Base-by-base conservation (phyloP, 768 basidiomycete species). In the Lanmaoa pseudosensibilis region DNA sequence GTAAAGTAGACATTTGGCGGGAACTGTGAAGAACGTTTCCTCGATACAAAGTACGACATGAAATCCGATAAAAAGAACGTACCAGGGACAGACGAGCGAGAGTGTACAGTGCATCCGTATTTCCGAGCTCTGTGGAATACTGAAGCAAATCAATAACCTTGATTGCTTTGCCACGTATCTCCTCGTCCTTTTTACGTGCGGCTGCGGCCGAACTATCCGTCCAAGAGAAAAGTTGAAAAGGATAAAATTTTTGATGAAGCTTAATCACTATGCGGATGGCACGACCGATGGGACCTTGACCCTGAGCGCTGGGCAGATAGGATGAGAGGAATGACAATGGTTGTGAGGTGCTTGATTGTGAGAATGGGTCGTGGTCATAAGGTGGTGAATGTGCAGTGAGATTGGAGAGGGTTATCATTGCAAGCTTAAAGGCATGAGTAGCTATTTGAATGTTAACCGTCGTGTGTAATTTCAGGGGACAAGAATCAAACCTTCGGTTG, bases 111-210 rank as follows among this genome's bases (percentile, higher is more conserved):
- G 92, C 91, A 54, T 94, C 88, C 53, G 70, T 70, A 65, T 90
- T 81, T 13, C 92, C 94, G 46, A 92, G 73, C 52, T 92, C 90
- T 8, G 85, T 84, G 1, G 92, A 90, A 72, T 92, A 88, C 56
- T 91, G 83, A 32, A 94, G 73, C 12, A 94, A 69, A 65, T 92
- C 90, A 15, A 93, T 66, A 33, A 91, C 89, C 68, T 93, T 93
- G 67, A 91, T 84, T 10, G 89, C 87, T 65, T 88, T 89, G 3
- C 82, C 78, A 19, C 75, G 78, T 61, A 83, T 71, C 58, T 92
- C 90, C 45, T 90, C 89, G 18, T 85, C 84, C 64, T 77, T 83
- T 66, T 76, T 80, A 62, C 77, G 82, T 21, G 78, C 74, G 6
- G 77, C 65, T n/a, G 64, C 56, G 66, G 50, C 74, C 74, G 53